Percentiles rank a stretch among this genome's conserved stretches.
Conservation (phyloP, 129 eudicot species). For the Mikania micrantha region DNA sequence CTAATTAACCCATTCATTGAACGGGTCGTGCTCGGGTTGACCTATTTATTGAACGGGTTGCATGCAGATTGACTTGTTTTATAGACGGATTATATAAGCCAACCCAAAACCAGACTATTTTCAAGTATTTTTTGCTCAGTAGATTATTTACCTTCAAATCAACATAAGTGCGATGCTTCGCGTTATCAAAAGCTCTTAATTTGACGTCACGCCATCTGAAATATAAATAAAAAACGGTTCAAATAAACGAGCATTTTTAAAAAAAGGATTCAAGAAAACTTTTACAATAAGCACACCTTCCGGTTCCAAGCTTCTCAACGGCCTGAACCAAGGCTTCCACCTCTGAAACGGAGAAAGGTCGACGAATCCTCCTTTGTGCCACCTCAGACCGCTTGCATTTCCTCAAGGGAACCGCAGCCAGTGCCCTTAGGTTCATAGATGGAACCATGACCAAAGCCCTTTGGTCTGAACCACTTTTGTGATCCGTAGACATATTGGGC, state of each 20-base stretch:
- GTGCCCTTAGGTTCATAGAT: constrained; percentile 43
- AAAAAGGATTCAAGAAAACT: neutral
- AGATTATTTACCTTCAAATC: constrained; percentile 74
- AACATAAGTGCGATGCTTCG: constrained; percentile 94
- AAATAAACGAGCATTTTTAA: too few species aligned
- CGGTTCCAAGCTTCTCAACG: constrained; percentile 97
- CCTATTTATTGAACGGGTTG: too few species aligned
- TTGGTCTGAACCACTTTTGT: constrained; percentile 42
- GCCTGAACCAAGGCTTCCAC: constrained; percentile 98
- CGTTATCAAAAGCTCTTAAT: constrained; percentile 86
- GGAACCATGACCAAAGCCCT: constrained; percentile 70
- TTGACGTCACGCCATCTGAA: constrained; percentile 99
- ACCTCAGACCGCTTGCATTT: constrained; percentile 76
- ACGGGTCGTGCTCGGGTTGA: too few species aligned
- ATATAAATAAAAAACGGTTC: neutral
- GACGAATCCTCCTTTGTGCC: constrained; percentile 82
- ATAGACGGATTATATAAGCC: too few species aligned
- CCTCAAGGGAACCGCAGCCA: constrained; percentile 54
- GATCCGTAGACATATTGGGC: constrained; percentile 42
- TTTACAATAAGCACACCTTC: constrained; percentile 22
- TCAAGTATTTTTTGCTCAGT: neutral
- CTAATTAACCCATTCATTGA: too few species aligned
- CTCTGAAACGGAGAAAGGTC: constrained; percentile 94
- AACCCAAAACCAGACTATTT: too few species aligned
- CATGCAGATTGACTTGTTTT: too few species aligned